These are phyloP conservation scores for Fusarium cicatricum DNA, from an alignment of 2,329 filamentous ascomycete species.

Conservation along the genomic window DNA sequence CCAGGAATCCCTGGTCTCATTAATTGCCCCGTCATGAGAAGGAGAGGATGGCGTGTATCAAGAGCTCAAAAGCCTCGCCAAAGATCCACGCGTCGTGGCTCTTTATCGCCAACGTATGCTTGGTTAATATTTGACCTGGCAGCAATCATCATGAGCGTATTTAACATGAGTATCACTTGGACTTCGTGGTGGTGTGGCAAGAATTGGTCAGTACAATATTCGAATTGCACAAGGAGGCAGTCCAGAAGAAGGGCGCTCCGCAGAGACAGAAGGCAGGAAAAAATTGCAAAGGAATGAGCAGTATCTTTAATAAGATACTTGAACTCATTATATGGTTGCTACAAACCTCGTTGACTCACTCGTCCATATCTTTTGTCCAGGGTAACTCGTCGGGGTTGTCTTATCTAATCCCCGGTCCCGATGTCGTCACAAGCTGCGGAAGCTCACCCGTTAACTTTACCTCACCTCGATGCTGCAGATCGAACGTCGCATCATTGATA, in stretches of 20 bases:
- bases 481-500: constrained; percentile 31
- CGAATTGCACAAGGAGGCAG: background rate
- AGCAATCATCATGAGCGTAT: background rate
- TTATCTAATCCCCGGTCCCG: constrained; percentile 38
- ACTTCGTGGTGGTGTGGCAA: background rate
- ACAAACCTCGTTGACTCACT: no score
- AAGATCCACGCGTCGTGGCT: no score
- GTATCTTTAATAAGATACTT: background rate
- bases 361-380: constrained; percentile 15
- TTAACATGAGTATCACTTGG: background rate
- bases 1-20: background rate
- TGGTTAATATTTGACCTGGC: background rate
- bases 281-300: background rate
- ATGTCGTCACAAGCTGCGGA: constrained; percentile 38
- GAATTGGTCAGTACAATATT: background rate
- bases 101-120: no score
- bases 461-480: constrained; percentile 6
- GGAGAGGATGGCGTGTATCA: no score
- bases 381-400: constrained; percentile 10
- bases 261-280: background rate
- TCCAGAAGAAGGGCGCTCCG: background rate
- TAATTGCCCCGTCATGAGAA: no score
- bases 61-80: no score
- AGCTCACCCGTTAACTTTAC: constrained; percentile 23
- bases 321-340: no score